phyloP scores from a whole-genome alignment of 2,329 filamentous ascomycete genomes.

The Ophioceras dolichostomum region DNA sequence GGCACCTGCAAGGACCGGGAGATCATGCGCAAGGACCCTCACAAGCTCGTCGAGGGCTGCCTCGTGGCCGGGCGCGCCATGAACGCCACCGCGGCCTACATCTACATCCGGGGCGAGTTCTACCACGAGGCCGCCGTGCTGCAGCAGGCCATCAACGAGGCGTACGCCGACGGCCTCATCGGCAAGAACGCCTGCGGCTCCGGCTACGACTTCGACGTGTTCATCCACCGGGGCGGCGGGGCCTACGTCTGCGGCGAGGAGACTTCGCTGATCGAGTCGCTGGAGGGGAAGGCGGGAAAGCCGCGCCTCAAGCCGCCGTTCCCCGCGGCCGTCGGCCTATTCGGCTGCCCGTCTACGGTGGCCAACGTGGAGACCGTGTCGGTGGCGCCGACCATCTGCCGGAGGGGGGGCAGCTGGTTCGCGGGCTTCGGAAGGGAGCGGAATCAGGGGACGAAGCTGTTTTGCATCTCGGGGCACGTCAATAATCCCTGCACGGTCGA shows the following conservation, averaged over 20 bases:
- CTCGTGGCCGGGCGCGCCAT: conserved; percentile 92
- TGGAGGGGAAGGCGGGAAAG: conserved; percentile 98
- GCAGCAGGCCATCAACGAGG: conserved; percentile 93
- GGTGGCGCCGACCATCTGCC: conserved; percentile 89
- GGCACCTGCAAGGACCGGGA: conserved; percentile 99
- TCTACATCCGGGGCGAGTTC: conserved; percentile 98
- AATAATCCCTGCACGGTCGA: conserved; percentile 98
- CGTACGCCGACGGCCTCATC: conserved; percentile 86
- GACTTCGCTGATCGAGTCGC: conserved; percentile 92
- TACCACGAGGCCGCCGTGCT: conserved; percentile 89
- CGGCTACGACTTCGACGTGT: conserved; percentile 97
- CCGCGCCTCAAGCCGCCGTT: conserved; percentile 97
- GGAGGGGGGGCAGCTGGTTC: conserved; percentile 88
- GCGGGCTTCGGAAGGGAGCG: conserved; percentile 87
- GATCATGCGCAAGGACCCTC: conserved; percentile 99
- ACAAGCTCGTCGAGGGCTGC: conserved; percentile 97
- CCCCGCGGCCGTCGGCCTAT: conserved; percentile 91
- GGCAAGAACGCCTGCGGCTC: conserved; percentile 97
- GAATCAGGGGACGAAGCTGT: conserved; percentile 95
- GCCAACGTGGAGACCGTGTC: conserved; percentile 97
- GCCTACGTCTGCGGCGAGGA: conserved; percentile 98
- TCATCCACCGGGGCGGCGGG: conserved; percentile 89
- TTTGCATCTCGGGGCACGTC: conserved; percentile 96
- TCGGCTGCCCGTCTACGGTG: conserved; percentile 95
- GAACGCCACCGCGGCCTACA: conserved; percentile 98